Base-by-base conservation (phyloP, 306 rosid genomes). In the Senna tora region DNA sequence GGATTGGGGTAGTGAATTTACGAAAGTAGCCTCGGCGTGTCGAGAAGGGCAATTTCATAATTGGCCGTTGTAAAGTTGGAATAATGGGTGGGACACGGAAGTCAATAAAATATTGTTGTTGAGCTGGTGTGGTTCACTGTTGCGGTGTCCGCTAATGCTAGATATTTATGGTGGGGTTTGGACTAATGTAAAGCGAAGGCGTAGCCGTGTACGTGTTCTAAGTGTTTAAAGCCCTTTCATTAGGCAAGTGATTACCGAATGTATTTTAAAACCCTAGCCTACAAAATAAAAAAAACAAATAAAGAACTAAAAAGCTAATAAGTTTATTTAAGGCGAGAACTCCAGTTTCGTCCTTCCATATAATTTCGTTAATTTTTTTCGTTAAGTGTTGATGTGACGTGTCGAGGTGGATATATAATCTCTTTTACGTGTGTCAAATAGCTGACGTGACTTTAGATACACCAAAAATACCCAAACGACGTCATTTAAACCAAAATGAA, bases 111-210 rank as follows among this genome's bases (percentile, higher is more conserved):
- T 42, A 58, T 9, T 50, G 5, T 15, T 11, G 13, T 43, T 10
- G 38, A 1, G 5, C 2, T 2, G 11, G 62, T 6, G 47, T 25
- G 17, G 0, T 60, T 36, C 30, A 1, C 46, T 60, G 49, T 36
- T 14, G 5, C 28, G 6, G 17, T 34, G 62, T 51, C 61, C 0
- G 4, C 21, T 9, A 13, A 0, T 58, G 52, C 16, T 4, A 75
- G 74, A 75, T 75, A 75, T 75, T 75, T 75, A 9, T 38, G 57
- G 65, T 2, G 43, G 36, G 9, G 64, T 55, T 55, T 30, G 67
- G 50, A 7, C 14, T 33, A 15, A 19, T 8, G 7, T 6, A 1
- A 8, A 12, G 4, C 11, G 13, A 7, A 12, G 16, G 19, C 13
- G 55, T 12, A 16, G 12, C n/a, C n/a, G n/a, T n/a, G n/a, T n/a